Evolutionary conservation across 108 stramenopile genomes (phyloP).

Genomic region (Skeletonema grethae): DNA sequence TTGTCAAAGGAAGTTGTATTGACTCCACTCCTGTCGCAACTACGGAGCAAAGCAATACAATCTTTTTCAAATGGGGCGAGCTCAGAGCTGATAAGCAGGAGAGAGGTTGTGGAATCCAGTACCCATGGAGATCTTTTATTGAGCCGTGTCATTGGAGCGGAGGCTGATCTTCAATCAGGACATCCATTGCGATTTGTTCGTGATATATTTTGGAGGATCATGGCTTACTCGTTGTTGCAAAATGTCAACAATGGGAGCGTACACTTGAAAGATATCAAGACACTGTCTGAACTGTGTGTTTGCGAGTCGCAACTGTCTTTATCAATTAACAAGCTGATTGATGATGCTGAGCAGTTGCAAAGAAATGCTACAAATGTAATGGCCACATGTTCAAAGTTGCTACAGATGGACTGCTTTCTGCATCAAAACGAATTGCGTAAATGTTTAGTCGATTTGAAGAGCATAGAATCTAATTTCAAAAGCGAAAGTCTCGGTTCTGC

Average conservation of each 20-base stretch:
- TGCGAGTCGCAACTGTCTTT: neutral
- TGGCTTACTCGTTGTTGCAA: neutral
- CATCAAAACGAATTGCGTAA: constrained; percentile 49
- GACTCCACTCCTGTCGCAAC: constrained; percentile 9
- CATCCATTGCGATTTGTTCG: constrained; percentile 14
- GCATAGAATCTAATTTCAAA: constrained; percentile 44
- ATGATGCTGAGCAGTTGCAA: constrained; percentile 52
- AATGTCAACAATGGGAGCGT: neutral
- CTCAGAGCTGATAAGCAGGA: constrained; percentile 1
- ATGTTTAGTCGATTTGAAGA: constrained; percentile 44
- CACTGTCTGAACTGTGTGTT: constrained; percentile 20
- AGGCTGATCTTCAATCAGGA: constrained; percentile 20
- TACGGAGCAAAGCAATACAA: constrained; percentile 20
- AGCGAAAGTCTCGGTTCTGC: constrained; percentile 17
- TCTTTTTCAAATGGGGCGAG: neutral
- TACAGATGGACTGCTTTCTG: constrained; percentile 41
- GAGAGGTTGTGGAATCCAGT: constrained; percentile 14
- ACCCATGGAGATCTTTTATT: constrained; percentile 16
- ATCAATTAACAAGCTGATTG: constrained; percentile 36
- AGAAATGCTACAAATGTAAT: constrained; percentile 28
- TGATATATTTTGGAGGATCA: constrained; percentile 32
- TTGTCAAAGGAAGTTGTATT: neutral
- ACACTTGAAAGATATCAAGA: constrained; percentile 29
- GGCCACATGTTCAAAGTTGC: constrained; percentile 33
- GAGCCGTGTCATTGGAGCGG: constrained; percentile 14